phyloP scores from a whole-genome alignment of 2,329 filamentous ascomycete species.

The Penicillium sclerotigenum region DNA sequence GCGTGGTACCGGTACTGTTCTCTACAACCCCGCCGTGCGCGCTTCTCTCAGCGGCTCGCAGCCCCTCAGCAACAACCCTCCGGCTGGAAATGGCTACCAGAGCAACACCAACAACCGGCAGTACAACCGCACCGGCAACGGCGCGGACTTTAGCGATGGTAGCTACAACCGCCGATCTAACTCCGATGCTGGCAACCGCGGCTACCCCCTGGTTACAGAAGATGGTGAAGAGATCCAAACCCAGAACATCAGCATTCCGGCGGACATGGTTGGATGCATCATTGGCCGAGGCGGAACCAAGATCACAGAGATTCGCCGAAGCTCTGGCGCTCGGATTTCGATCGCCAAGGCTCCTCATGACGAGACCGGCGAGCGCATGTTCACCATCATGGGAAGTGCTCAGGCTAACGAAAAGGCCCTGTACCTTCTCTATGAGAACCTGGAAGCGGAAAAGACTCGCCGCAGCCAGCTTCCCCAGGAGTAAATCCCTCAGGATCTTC shows the following conservation, averaged over 20 bases:
- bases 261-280: conserved; percentile 99
- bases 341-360: conserved; percentile 97
- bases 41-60: conserved; percentile 66
- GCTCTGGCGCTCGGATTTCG: conserved; percentile 91
- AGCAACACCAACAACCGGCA: conserved; percentile 58
- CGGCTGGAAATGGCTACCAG: conserved; percentile 46
- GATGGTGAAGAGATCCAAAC: conserved; percentile 98
- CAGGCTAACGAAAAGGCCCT: conserved; percentile 93
- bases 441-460: conserved; percentile 98
- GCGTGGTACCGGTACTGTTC: conserved; percentile 90
- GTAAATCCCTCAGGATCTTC: conserved; percentile 33
- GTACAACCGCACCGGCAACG: conserved; percentile 91
- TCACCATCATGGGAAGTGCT: conserved; percentile 95
- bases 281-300: conserved; percentile 93
- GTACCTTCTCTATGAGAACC: conserved; percentile 95
- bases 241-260: conserved; percentile 98
- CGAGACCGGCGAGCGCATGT: conserved; percentile 97
- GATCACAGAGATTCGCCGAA: conserved; percentile 98
- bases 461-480: conserved; percentile 73
- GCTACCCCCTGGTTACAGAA: conserved; percentile 84
- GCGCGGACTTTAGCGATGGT: conserved; percentile 90
- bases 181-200: conserved; percentile 74
- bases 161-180: conserved; percentile 78
- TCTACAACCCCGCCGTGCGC: conserved; percentile 94
- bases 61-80: conserved; percentile 51